Evolutionary conservation across 2,329 filamentous ascomycete genomes (phyloP), one percentile per base, ranked within the genome.

Genomic region (Didymella pinodella): DNA sequence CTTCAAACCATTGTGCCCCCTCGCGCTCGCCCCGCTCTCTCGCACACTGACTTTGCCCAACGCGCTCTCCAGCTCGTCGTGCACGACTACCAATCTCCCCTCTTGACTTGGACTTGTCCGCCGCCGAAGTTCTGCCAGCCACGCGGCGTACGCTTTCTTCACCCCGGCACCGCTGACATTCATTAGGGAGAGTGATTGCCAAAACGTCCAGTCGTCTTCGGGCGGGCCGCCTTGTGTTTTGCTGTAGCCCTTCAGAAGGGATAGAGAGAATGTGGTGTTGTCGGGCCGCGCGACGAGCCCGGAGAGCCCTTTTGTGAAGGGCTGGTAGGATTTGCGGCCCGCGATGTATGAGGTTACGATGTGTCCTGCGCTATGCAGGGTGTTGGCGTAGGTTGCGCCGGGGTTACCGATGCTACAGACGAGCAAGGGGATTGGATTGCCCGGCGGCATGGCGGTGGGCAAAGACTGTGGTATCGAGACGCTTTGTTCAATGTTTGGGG

Each of bases 361-460:
- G 80, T 98, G 94, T 11, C 93, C 95, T 14, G 93, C 92, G 25
- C 89, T 93, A 79, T 98, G 95, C 7, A 94, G 87, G 20, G 91
- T 96, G 63, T 89, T 84, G 65, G 86, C 85, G 77, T 94, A 93
- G 22, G 79, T 75, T 2, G 87, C 81, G 56, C 69, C 68, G 7
- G 91, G 92, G 69, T 98, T 98, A 66, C 95, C 95, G 63, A 99
- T 85, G 62, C 92, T 95, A 80, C 93, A 86, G 69, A 98, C 83
- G 56, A 98, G 86, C 67, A 96, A 86, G 38, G 81, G 78, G 50
- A 77, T 66, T 18, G 70, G 66, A 54, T 58, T 69, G 29, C 66
- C 65, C 32, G 69, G 62, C 7, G 72, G 65, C 68, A 74, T 73
- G 59, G 61, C 62, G 44, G 45, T n/a, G 10, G 25, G 12, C n/a